Evolutionary conservation across 2,329 filamentous ascomycete species (phyloP).

Genomic region (Fusarium lateritium): DNA sequence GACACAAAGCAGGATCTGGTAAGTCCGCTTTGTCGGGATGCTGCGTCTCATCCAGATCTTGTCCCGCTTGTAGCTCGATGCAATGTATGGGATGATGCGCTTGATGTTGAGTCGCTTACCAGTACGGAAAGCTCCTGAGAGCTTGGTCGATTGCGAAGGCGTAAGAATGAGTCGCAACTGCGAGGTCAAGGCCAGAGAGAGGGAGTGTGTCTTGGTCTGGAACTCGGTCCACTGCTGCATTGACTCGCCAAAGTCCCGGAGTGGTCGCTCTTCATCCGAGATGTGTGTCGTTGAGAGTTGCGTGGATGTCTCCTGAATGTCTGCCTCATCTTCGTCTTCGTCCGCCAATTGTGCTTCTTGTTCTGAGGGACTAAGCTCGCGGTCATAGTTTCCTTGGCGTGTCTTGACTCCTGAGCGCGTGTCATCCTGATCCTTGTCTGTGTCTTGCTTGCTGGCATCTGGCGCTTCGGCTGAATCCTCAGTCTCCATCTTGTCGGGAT

Average conservation of each 20-base stretch:
- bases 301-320: slow-evolving; percentile 68
- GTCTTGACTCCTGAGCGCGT: slow-evolving; percentile 73
- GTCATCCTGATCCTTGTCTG: slow-evolving; percentile 66
- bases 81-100: slow-evolving; percentile 99
- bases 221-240: slow-evolving; percentile 87
- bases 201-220: slow-evolving; percentile 85
- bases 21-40: slow-evolving; percentile 91
- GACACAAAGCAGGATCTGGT: slow-evolving; percentile 97
- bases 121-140: slow-evolving; percentile 96
- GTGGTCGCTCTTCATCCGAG: slow-evolving; percentile 58
- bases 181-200: slow-evolving; percentile 91
- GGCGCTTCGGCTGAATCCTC: slow-evolving; percentile 52
- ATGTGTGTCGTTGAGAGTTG: slow-evolving; percentile 84
- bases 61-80: slow-evolving; percentile 97
- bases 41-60: slow-evolving; percentile 99
- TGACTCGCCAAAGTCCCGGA: slow-evolving; percentile 69
- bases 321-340: slow-evolving; percentile 64
- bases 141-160: slow-evolving; percentile 94
- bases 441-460: slow-evolving; percentile 60
- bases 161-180: slow-evolving; percentile 96
- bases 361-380: slow-evolving; percentile 62
- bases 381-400: slow-evolving; percentile 70
- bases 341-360: slow-evolving; percentile 61
- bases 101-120: slow-evolving; percentile 99
- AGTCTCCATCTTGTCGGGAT: slow-evolving; percentile 62